Conservation (phyloP, 2,329 filamentous ascomycete species). For the Colletotrichum plurivorum region DNA sequence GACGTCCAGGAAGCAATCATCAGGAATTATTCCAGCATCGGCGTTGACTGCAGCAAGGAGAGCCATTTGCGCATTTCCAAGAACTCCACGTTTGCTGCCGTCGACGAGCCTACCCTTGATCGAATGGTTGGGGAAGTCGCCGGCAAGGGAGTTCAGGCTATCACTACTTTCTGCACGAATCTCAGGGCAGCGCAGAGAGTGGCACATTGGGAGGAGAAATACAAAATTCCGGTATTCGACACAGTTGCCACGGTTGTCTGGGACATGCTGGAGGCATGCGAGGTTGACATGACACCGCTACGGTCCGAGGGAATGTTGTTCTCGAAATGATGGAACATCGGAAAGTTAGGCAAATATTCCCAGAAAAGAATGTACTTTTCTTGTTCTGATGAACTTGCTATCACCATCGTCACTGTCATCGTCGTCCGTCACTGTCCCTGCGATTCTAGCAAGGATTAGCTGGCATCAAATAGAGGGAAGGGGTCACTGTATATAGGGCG, state of each 20-base stretch:
- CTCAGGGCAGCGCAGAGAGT: conserved; percentile 55
- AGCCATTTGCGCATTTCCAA: conserved; percentile 51
- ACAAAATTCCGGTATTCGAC: conserved; percentile 55
- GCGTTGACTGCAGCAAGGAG: conserved; percentile 50
- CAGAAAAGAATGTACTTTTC: no score
- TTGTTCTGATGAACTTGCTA: no score
- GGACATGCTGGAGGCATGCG: conserved; percentile 54
- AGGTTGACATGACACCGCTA: conserved; percentile 47
- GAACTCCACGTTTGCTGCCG: conserved; percentile 54
- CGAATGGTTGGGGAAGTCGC: conserved; percentile 46
- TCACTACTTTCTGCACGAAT: conserved; percentile 61
- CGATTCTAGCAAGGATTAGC: no score
- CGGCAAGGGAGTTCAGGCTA: conserved; percentile 46
- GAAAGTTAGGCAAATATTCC: no score
- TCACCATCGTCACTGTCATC: no score
- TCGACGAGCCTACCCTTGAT: conserved; percentile 46
- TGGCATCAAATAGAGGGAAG: no score
- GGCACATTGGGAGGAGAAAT: conserved; percentile 53
- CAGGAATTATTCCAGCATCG: conserved; percentile 50
- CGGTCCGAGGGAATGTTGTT: conserved; percentile 55
- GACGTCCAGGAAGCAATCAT: conserved; percentile 56
- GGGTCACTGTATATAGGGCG: no score
- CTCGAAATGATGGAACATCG: neutral
- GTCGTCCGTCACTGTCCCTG: no score
- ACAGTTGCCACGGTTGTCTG: conserved; percentile 58